Conservation (phyloP, 371 early-diverging fungal species). For the Mucor irregularis region DNA sequence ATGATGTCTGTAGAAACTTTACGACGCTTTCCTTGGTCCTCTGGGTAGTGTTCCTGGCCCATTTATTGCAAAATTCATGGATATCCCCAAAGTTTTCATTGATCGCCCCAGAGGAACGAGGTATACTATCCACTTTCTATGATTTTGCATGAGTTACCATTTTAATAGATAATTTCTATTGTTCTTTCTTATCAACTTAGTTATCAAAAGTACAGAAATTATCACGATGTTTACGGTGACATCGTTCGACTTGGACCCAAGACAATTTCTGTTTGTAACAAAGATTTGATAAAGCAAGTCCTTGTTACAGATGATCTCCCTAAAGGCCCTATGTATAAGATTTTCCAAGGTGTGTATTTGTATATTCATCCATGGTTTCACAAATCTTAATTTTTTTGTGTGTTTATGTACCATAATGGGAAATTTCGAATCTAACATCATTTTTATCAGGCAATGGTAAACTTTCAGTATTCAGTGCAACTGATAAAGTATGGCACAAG, state of each 20-base stretch:
- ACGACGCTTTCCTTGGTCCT: constrained; percentile 35
- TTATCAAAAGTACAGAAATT: constrained; percentile 1
- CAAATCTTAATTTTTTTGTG: too few relatives aligned
- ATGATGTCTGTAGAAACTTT: constrained; percentile 24
- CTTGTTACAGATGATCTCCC: constrained; percentile 18
- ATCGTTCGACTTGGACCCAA: constrained; percentile 22
- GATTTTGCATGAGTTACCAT: too few relatives aligned
- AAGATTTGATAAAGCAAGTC: constrained; percentile 20
- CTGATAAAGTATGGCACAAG: constrained; percentile 32
- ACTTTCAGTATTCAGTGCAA: constrained; percentile 28
- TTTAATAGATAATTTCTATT: too few relatives aligned
- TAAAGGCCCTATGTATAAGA: constrained; percentile 14
- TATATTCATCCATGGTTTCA: too few relatives aligned
- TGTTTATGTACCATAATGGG: too few relatives aligned
- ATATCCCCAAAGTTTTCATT: constrained; percentile 5
- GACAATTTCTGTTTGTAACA: constrained; percentile 11
- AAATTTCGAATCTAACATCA: not conserved
- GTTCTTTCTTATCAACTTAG: not conserved
- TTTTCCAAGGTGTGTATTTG: constrained; percentile 17
- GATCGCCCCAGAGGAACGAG: constrained; percentile 27
- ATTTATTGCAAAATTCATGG: constrained; percentile 19
- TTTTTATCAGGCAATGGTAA: constrained; percentile 3
- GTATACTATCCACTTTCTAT: too few relatives aligned
- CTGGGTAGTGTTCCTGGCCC: constrained; percentile 34
- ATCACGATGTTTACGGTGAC: constrained; percentile 22